A percentile compares a stretch with the other conserved stretches of the same genome.
phyloP scores from a whole-genome alignment of 106 monocot genomes.

The Vanilla planifolia region DNA sequence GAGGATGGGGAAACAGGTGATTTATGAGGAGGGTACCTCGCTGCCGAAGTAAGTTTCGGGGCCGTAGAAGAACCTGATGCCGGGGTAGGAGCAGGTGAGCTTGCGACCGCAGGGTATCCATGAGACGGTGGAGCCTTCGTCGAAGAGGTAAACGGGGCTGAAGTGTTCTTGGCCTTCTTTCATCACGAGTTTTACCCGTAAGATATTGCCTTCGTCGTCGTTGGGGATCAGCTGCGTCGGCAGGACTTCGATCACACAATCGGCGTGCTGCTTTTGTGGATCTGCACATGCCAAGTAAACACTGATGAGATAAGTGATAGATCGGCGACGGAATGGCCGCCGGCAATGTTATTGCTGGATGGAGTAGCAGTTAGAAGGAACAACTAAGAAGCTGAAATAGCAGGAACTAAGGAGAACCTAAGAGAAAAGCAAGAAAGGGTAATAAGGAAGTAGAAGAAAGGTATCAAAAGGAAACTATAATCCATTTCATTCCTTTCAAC shows the following conservation, averaged over 20 bases:
- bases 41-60: slow-evolving; percentile 67
- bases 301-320: too few species aligned
- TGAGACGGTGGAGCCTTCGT: slow-evolving; percentile 91
- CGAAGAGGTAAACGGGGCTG: slow-evolving; percentile 88
- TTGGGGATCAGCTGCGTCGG: slow-evolving; percentile 88
- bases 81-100: slow-evolving; percentile 91
- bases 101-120: slow-evolving; percentile 98
- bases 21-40: slow-evolving; percentile 36
- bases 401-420: too few species aligned
- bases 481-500: too few species aligned
- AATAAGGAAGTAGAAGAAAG: too few species aligned
- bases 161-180: slow-evolving; percentile 88
- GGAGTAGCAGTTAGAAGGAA: too few species aligned
- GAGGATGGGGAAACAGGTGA: too few species aligned
- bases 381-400: too few species aligned
- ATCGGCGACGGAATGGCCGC: too few species aligned
- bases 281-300: slow-evolving; percentile 29
- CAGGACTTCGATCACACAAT: slow-evolving; percentile 93
- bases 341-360: too few species aligned
- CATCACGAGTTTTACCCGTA: slow-evolving; percentile 74
- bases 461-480: too few species aligned
- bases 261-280: slow-evolving; percentile 90
- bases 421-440: too few species aligned
- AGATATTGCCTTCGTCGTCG: slow-evolving; percentile 90
- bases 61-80: slow-evolving; percentile 87